A percentile compares a stretch with the other conserved stretches of the same genome.
Conservation (phyloP, 495 filamentous ascomycete genomes). For the Podospora anserina region DNA sequence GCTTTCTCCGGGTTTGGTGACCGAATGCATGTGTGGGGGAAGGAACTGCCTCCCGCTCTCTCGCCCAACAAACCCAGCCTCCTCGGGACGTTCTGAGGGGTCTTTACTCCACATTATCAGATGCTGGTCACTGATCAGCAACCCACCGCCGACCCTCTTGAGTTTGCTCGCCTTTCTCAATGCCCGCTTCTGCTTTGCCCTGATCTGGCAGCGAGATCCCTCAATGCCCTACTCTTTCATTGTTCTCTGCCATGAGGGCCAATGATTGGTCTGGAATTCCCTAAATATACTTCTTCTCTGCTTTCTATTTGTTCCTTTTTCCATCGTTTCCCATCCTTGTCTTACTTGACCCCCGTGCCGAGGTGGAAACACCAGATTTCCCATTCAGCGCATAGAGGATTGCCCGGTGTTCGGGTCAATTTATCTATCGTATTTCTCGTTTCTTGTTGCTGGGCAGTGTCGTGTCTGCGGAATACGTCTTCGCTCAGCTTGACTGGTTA, state of each 20-base stretch:
- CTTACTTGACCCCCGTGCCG: not conserved
- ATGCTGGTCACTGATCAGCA: constrained; percentile 10
- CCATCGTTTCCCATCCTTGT: not conserved
- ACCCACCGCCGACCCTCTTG: constrained; percentile 8
- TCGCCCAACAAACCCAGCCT: not conserved
- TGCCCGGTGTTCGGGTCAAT: constrained; percentile 5
- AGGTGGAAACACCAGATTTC: not conserved
- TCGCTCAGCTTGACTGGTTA: constrained; percentile 14
- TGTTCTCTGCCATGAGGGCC: not conserved
- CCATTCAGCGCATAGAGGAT: not conserved
- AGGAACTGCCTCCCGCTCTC: not conserved
- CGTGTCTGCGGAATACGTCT: constrained; percentile 1
- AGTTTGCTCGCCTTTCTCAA: not conserved
- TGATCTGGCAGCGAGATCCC: not conserved
- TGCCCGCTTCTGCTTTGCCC: constrained; percentile 16
- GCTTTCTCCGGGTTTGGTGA: constrained; percentile 9
- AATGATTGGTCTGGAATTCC: not conserved
- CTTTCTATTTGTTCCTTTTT: constrained; percentile 5
- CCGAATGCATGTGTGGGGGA: constrained; percentile 5
- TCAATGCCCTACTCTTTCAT: not conserved
- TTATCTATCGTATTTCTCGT: constrained; percentile 20
- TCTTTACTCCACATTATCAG: constrained; percentile 10
- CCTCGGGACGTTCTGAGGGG: not conserved
- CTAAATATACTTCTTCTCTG: not conserved
- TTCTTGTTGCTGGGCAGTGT: not conserved